Base-by-base conservation (phyloP, 106 monocot species). In the Dendrobium huoshanense region DNA sequence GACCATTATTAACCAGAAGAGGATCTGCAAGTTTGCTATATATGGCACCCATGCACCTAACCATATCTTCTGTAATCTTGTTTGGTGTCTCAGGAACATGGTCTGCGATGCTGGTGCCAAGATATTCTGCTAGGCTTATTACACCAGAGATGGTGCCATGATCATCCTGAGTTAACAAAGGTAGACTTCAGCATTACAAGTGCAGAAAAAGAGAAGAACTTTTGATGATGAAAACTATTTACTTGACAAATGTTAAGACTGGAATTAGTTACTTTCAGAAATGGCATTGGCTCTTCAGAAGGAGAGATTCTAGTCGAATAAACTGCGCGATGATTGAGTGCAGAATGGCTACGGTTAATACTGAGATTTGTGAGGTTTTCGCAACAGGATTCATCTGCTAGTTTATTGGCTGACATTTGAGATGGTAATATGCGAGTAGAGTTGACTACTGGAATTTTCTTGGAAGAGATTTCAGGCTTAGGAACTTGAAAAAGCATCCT, bases 81-180 rank as follows among this genome's bases (percentile, higher is more conserved):
- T 92, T 90, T 0, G 90, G 87, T 59, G 96, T 92, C 70, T 97
- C 90, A 19, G 87, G 92, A 49, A 96, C 81, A 81, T 89, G 94
- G 74, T 96, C 96, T 10, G 87, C 83, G 41, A 96, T 81, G 73
- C 82, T 85, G 40, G 94, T 85, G 6, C 94, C 94, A 55, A 94
- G 90, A 86, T 88, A 94, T 81, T 94, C 94, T 68, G 94, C 96
- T 51, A 96, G 84, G 81, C 96, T 94, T 42, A 90, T 90, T 59
- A 92, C 72, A 64, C 92, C 85, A 51, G 88, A 77, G 73, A 51
- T 79, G 67, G 72, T 72, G 77, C 80, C 82, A 24, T 85, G 72
- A 72, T 45, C 89, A 78, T 87, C 86, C 96, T 96, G 87, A 24
- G 9, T 77, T 65, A 76, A 2, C 10, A 51, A 51, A 10, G 75